Evolutionary conservation across 768 basidiomycete species (phyloP), one percentile per base, ranked within the genome.

Genomic region (Rhodosporidiobolus odoratus): DNA sequence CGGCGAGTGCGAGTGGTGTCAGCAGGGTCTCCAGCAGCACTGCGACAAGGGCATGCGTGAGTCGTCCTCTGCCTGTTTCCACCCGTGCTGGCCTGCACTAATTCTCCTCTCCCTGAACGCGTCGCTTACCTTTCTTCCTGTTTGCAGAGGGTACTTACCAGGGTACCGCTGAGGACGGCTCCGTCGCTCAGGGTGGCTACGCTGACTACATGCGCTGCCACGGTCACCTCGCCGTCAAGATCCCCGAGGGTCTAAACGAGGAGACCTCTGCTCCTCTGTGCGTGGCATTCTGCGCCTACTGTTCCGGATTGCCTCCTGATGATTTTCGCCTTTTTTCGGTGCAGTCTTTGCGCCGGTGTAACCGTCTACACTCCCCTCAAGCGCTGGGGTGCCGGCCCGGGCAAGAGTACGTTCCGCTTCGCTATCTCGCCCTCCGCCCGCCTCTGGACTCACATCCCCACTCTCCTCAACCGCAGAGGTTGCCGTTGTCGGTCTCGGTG

Each of bases 401-500:
- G 87, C 52, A 86, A 85, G 80, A 84, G 56, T 57, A 15, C 56
- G 56, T 25, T n/a, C n/a, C 52, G 7, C 4, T 57, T 38, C 35
- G 17, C 56, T 34, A 8, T 7, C 53, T 37, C 30, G 21, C 7
- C 56, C 9, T 9, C 23, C 25, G 35, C 21, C n/a, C 19, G 34
- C 8, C 37, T 37, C n/a, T 15, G 2, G 9, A 9, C 56, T 57
- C 15, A 57, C 56, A 15, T 10, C 52, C 5, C 52, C 32, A 19
- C 56, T 8, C 19, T 38, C 15, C 12, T 25, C 23, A 12, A 34
- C 35, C n/a, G 56, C 56, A 57, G 56, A 58, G 54, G 85, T 89
- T 70, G 88, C 86, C 45, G 77, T 89, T 50, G 81, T 88, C 72
- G 87, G 87, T 40, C 83, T 89, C 32, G 87, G 87, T 48, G 87